Conservation (phyloP, 2,329 filamentous ascomycete species). For the Clonostachys solani region DNA sequence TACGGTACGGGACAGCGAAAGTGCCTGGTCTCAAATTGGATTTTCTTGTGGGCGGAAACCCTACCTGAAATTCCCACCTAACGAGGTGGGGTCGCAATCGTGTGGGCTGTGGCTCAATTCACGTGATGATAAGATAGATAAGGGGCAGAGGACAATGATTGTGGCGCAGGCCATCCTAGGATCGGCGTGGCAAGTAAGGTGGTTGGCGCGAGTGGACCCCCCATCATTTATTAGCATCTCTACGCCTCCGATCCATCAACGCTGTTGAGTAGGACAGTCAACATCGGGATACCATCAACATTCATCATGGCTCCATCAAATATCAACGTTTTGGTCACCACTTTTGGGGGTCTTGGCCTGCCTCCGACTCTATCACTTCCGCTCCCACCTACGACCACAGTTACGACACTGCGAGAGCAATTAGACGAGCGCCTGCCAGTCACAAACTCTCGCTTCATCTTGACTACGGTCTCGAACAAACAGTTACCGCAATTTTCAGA, state of each 20-base stretch:
- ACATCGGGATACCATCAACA: neutral
- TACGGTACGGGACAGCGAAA: slow-evolving; percentile 14
- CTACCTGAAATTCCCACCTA: slow-evolving; percentile 27
- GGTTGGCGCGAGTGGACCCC: too few species aligned
- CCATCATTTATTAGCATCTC: too few species aligned
- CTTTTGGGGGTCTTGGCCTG: slow-evolving; percentile 77
- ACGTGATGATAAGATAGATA: slow-evolving; percentile 22
- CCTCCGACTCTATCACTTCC: slow-evolving; percentile 81
- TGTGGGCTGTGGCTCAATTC: slow-evolving; percentile 17
- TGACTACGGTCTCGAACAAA: slow-evolving; percentile 79
- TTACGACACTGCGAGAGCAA: slow-evolving; percentile 61
- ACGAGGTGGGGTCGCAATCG: slow-evolving; percentile 22
- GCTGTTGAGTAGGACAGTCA: too few species aligned
- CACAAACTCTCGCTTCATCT: slow-evolving; percentile 58
- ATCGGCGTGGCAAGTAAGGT: too few species aligned
- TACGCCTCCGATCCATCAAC: neutral
- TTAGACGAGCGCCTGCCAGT: slow-evolving; percentile 59
- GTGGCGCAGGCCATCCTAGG: too few species aligned
- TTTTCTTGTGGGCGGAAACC: slow-evolving; percentile 41
- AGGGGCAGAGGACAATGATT: too few species aligned
- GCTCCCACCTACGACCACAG: slow-evolving; percentile 57
- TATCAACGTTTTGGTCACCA: slow-evolving; percentile 80
- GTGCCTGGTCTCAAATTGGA: slow-evolving; percentile 34
- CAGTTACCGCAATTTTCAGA: slow-evolving; percentile 54
- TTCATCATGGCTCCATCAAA: slow-evolving; percentile 49